Base-by-base conservation (phyloP, 257 asterid genomes). In the Buddleja alternifolia region DNA sequence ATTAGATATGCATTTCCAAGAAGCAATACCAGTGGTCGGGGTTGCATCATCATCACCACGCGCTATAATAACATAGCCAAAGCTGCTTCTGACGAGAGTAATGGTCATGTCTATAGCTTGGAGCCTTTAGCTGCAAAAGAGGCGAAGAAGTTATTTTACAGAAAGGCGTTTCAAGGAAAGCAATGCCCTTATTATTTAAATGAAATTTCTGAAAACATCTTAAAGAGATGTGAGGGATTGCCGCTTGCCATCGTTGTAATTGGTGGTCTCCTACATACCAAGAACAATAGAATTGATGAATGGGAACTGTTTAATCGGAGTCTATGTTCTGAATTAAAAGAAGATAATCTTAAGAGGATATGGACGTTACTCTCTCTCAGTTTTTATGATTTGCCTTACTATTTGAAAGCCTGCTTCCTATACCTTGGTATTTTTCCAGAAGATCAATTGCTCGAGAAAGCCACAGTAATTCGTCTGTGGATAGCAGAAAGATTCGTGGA, bases 301-400 rank as follows among this genome's bases (percentile, higher is more conserved):
- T 59, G 66, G 83, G 45, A 19, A 66, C 69, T 37, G 59, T 60
- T 81, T 10, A 19, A 42, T 41, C 74, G 16, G 8, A 64, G 63
- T 45, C 59, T 75, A 54, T 70, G 70, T 15, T 47, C 48, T 44
- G 81, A 72, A 69, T 4, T 78, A 3, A 61, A 51, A 40, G 71
- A 39, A 20, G 66, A 56, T 41, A 25, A 12, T 16, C 19, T 17
- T 3, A 50, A 62, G 32, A 50, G 60, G 29, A 11, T 67, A 41
- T 23, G 17, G 17, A 67, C 29, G 15, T 21, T 66, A n/a, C 14
- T 67, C 2, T 64, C 72, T 32, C 66, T 64, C 16, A 73, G 77
- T 23, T 74, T 36, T 42, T 52, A 59, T 16, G 73, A 66, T 16
- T 29, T 74, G 36, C 78, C 78, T 1, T 39, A 40, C 47, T 34